Percentiles rank a stretch among this genome's conserved stretches.
phyloP scores from a whole-genome alignment of 805 yeast species.

The Zygosaccharomyces rouxii region DNA sequence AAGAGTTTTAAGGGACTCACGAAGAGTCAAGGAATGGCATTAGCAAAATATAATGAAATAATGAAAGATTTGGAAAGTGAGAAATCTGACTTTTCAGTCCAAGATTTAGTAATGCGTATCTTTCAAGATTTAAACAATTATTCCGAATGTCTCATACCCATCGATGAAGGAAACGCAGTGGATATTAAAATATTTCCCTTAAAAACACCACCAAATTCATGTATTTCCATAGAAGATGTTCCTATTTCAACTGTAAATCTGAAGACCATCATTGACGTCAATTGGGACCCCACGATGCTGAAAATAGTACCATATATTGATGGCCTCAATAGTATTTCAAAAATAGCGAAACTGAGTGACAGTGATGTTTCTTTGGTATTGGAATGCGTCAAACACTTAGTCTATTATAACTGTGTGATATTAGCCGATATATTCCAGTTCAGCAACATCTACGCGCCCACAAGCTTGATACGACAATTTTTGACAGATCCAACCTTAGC shows the following conservation, averaged over 20 bases:
- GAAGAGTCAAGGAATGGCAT: conserved; percentile 7
- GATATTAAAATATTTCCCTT: conserved; percentile 93
- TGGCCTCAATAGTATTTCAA: conserved; percentile 78
- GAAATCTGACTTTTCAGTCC: conserved; percentile 46
- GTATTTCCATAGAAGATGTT: conserved; percentile 74
- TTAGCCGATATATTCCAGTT: conserved; percentile 87
- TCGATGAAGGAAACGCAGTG: conserved; percentile 82
- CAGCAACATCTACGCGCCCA: conserved; percentile 81
- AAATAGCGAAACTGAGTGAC: conserved; percentile 73
- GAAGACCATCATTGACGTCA: conserved; percentile 68
- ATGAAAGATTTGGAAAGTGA: conserved; percentile 25
- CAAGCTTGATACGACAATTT: conserved; percentile 68
- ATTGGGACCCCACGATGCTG: conserved; percentile 97
- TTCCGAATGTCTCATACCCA: conserved; percentile 92
- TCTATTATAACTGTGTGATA: conserved; percentile 83
- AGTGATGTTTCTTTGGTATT: conserved; percentile 74
- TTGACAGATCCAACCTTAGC: conserved; percentile 62
- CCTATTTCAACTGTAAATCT: conserved; percentile 86
- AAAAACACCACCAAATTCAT: conserved; percentile 75
- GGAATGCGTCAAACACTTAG: conserved; percentile 84
- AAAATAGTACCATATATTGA: conserved; percentile 80
- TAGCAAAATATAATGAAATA: conserved; percentile 29
- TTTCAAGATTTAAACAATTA: conserved; percentile 91
- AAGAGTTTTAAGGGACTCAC: conserved; percentile 9
- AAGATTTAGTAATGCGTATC: conserved; percentile 80